Base-by-base conservation (phyloP, 2,329 filamentous ascomycete species). In the Penicillium corylophilum region DNA sequence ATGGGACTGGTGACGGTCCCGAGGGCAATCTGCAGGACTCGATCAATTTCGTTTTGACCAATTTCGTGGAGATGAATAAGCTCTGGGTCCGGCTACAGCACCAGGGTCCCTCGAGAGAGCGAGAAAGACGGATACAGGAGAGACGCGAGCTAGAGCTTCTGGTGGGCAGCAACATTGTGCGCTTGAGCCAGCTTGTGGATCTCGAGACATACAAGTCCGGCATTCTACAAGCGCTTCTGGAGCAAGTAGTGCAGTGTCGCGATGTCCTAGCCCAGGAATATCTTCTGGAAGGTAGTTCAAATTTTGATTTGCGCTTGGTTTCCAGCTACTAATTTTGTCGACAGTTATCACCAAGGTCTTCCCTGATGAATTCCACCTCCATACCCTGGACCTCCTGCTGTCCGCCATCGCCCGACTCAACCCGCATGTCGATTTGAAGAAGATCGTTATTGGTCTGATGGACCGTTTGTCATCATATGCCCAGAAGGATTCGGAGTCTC, bases 11-110 rank as follows among this genome's bases (percentile, higher is more conserved):
- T 44, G 93, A 97, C 53, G 94, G 94, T 0, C 91, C 93, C 2
- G 92, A 97, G 71, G 94, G 94, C 45, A 97, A 96, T 66, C 78
- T 97, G 44, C 90, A 95, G 71, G 94, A 99, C 74, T 96, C 92
- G 31, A 96, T 99, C 76, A 96, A 90, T 77, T 99, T 99, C 69
- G 88, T 97, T 49, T 77, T 99, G 67, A 99, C 94, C 54, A 99
- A 99, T 67, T 99, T 99, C 68, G 94, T 99, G 63, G 94, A 99
- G 76, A 99, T 99, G 94, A 99, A 99, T 77, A 99, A 99, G 81
- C 81, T 99, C 29, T 99, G 94, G 94, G 94, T 99, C 57, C 87
- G 94, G 39, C 78, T 97, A 67, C 94, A 99, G 71, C 94, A 99
- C 72, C 94, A 99, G 71, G 94, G 94, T 23, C 94, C 96, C 69